phyloP scores from a whole-genome alignment of 176 grass and related monocot species.

The Aegilops speltoides region DNA sequence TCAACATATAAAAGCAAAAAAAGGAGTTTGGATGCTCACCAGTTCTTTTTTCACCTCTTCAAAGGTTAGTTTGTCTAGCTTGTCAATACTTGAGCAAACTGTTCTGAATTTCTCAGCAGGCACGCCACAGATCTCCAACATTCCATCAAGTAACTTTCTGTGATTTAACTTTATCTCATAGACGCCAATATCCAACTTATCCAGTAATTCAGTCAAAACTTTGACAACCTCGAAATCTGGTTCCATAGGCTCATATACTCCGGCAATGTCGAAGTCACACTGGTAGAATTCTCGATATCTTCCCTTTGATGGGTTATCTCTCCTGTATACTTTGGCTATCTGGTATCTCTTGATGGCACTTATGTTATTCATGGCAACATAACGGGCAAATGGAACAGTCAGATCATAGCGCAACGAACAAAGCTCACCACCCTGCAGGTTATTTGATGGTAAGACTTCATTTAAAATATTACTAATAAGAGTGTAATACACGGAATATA shows the following conservation, averaged over 20 bases:
- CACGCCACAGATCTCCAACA: slow-evolving; percentile 95
- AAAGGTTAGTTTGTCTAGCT: slow-evolving; percentile 90
- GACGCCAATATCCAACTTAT: slow-evolving; percentile 80
- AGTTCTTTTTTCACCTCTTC: slow-evolving; percentile 92
- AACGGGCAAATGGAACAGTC: slow-evolving; percentile 93
- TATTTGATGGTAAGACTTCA: slow-evolving; percentile 4
- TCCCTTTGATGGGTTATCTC: slow-evolving; percentile 98
- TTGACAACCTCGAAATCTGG: slow-evolving; percentile 93
- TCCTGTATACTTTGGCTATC: slow-evolving; percentile 98
- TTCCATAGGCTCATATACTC: slow-evolving; percentile 81
- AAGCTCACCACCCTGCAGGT: slow-evolving; percentile 87
- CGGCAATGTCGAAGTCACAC: slow-evolving; percentile 97
- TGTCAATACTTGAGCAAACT: slow-evolving; percentile 99
- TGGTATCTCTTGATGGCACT: slow-evolving; percentile 90
- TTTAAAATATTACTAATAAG: background rate
- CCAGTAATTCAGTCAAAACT: slow-evolving; percentile 85
- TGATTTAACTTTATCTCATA: slow-evolving; percentile 98
- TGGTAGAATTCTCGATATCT: slow-evolving; percentile 97
- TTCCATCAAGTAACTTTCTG: slow-evolving; percentile 90
- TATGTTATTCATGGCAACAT: slow-evolving; percentile 89
- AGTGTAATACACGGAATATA: background rate
- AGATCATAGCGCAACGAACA: slow-evolving; percentile 97
- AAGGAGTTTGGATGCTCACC: slow-evolving; percentile 43
- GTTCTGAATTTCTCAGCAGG: slow-evolving; percentile 94
- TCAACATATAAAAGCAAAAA: background rate